These are phyloP conservation scores for Oryza officinalis DNA, from an alignment of 176 grass and related monocot genomes.

Conservation along the genomic window DNA sequence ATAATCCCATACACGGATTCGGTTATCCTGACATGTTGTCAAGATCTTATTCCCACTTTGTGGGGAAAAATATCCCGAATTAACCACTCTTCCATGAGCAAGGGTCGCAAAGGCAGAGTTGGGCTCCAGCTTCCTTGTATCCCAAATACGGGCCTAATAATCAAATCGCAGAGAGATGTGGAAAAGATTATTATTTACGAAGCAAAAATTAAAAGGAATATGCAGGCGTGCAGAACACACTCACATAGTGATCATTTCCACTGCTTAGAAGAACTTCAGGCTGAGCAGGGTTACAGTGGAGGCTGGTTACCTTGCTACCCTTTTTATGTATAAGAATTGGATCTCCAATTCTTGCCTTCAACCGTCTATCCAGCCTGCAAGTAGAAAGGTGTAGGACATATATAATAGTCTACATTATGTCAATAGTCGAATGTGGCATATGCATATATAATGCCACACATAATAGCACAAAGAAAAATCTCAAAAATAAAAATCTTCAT, in stretches of 20 bases:
- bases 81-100: slow-evolving; percentile 85
- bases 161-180: slow-evolving; percentile 38
- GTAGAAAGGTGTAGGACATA: not conserved
- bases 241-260: slow-evolving; percentile 96
- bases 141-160: slow-evolving; percentile 89
- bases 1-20: slow-evolving; percentile 98
- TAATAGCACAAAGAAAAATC: not conserved
- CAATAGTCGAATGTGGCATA: not conserved
- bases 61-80: slow-evolving; percentile 94
- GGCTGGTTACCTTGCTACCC: slow-evolving; percentile 86
- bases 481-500: not conserved
- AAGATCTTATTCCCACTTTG: slow-evolving; percentile 82
- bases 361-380: slow-evolving; percentile 70
- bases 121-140: slow-evolving; percentile 64
- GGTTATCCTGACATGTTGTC: slow-evolving; percentile 89
- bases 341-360: slow-evolving; percentile 59
- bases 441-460: not conserved
- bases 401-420: not conserved
- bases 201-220: not conserved
- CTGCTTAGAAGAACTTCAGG: slow-evolving; percentile 96
- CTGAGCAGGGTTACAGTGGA: slow-evolving; percentile 82
- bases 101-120: slow-evolving; percentile 66
- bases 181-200: slow-evolving; percentile 7
- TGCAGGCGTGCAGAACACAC: slow-evolving; percentile 23
- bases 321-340: slow-evolving; percentile 93